A percentile compares a stretch with the other conserved stretches of the same genome.
Conservation (phyloP, 2,329 filamentous ascomycete genomes). For the Fusarium subtropicale region DNA sequence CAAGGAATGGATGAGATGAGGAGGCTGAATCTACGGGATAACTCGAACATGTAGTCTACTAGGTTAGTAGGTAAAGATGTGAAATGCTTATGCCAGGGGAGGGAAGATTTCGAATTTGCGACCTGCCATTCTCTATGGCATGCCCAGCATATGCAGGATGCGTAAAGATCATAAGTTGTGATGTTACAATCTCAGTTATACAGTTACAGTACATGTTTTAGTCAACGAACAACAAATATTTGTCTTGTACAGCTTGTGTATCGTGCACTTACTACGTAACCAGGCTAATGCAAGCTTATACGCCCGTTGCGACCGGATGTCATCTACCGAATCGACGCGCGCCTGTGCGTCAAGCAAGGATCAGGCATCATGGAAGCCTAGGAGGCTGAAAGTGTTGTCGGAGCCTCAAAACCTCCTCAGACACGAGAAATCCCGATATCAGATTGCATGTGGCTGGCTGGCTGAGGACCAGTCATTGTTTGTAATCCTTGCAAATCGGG, state of each 20-base stretch:
- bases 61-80: neutral
- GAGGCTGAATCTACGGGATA: conserved; percentile 9
- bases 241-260: neutral
- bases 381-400: conserved; percentile 3
- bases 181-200: neutral
- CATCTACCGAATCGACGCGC: conserved; percentile 31
- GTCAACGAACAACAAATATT: neutral
- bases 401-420: conserved; percentile 6
- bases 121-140: neutral
- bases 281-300: conserved; percentile 29
- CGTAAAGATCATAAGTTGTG: neutral
- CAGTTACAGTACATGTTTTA: neutral
- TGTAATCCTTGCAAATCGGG: conserved; percentile 29
- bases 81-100: conserved; percentile 3
- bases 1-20: conserved; percentile 12
- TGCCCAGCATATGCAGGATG: neutral
- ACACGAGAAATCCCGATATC: conserved; percentile 19
- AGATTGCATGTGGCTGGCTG: conserved; percentile 31
- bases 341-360: conserved; percentile 31
- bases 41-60: neutral
- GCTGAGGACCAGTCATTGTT: conserved; percentile 15
- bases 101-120: neutral
- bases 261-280: neutral
- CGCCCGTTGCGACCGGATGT: conserved; percentile 13
- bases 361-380: conserved; percentile 9